Evolutionary conservation across 2,329 filamentous ascomycete genomes (phyloP).

Genomic region (Xylariales sp.): DNA sequence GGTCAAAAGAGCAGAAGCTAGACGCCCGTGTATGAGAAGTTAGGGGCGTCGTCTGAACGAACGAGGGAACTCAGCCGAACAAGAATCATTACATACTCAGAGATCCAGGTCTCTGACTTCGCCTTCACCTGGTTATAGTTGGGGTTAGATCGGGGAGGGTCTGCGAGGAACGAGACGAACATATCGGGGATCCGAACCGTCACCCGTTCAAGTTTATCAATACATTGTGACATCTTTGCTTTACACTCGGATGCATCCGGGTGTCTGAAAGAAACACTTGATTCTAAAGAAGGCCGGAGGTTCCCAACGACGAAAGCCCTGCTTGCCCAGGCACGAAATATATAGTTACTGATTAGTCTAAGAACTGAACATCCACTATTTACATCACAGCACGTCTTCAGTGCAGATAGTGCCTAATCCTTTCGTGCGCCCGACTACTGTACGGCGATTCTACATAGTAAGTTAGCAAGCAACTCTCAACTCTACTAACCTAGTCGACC

Average conservation of each 20-base stretch:
- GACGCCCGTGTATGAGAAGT: neutral
- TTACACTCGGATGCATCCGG: neutral
- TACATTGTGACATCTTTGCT: slow-evolving; percentile 7
- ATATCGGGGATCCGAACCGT: slow-evolving; percentile 24
- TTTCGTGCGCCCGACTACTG: no score
- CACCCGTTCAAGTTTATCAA: slow-evolving; percentile 1
- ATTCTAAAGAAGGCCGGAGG: neutral
- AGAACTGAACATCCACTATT: no score
- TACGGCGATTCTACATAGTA: no score
- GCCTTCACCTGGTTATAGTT: slow-evolving; percentile 27
- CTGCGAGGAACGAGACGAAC: slow-evolving; percentile 34
- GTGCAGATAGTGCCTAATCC: no score
- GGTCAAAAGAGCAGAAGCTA: slow-evolving; percentile 32
- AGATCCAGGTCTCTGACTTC: slow-evolving; percentile 29
- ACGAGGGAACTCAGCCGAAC: neutral
- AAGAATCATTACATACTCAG: slow-evolving; percentile 17
- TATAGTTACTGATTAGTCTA: no score
- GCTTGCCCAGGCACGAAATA: no score
- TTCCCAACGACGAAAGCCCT: no score
- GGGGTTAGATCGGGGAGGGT: slow-evolving; percentile 26
- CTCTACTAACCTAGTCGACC: no score
- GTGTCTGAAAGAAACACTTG: neutral
- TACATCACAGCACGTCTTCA: no score
- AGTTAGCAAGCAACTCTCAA: no score
- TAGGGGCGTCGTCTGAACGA: no score